Base-by-base conservation (phyloP, 2,329 filamentous ascomycete genomes). In the Aspergillus viridinutans region DNA sequence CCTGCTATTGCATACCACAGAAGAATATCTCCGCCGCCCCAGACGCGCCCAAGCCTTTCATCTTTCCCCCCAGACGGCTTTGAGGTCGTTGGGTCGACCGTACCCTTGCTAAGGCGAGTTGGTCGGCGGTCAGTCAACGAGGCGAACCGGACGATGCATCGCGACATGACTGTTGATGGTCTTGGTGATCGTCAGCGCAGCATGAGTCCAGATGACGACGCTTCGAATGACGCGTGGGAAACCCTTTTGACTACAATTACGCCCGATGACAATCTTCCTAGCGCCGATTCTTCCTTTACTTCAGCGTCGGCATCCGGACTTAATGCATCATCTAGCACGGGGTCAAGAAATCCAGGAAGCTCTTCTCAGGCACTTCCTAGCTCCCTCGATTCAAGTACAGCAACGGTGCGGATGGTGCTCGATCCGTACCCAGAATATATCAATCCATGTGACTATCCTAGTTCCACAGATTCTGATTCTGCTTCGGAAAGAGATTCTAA, bases 171-270 rank as follows among this genome's bases (percentile, higher is more conserved):
- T 52, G 61, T 88, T 1, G 87, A 95, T 72, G 91, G 91, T 3
- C 82, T 96, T 17, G 92, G 91, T 40, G 91, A 96, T 73, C 88
- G 92, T 57, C 85, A 90, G 61, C 85, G 91, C 64, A 96, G 91
- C 72, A 76, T 90, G n/a, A 92, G 88, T 68, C 87, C 88, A 5
- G 77, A 79, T 52, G 76, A 76, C 47, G 68, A 73, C 40, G 64
- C 76, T 54, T 80, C 78, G 42, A 82, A 85, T 60, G 80, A 82
- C 51, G 80, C 80, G 1, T 97, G 92, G 92, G 88, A 93, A 58
- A 90, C 87, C 3, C 85, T 97, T 53, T 79, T 92, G 56, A 87
- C 83, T 6, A 95, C 90, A 0, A 83, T 97, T 59, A 87, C 89
- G 0, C 90, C 90, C 0, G 92, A 96, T 70, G 86, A 88, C 17